Evolutionary conservation across 2,329 filamentous ascomycete genomes (phyloP).

Genomic region (Dothidotthia symphoricarpi): DNA sequence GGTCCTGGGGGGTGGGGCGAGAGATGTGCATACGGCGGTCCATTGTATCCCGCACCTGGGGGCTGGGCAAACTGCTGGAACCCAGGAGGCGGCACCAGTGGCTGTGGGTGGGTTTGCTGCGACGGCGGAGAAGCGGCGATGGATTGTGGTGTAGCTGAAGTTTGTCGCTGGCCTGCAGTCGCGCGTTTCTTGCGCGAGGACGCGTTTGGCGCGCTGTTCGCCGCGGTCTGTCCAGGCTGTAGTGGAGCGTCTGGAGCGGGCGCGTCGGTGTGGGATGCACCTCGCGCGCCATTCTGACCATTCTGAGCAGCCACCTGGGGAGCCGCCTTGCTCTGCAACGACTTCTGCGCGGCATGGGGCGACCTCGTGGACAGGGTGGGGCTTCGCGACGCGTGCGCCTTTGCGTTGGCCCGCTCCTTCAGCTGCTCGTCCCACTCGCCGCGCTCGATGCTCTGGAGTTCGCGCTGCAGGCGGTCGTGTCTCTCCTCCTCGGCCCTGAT

Average conservation of each 20-base stretch:
- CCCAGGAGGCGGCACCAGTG: slow-evolving; percentile 16
- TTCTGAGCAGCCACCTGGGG: slow-evolving; percentile 11
- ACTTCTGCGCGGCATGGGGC: slow-evolving; percentile 24
- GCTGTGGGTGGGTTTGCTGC: slow-evolving; percentile 15
- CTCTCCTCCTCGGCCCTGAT: slow-evolving; percentile 72
- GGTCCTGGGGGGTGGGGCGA: slow-evolving; percentile 40
- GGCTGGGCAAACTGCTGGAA: slow-evolving; percentile 21
- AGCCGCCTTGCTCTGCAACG: slow-evolving; percentile 9
- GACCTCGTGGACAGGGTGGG: slow-evolving; percentile 27
- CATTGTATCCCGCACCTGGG: slow-evolving; percentile 32
- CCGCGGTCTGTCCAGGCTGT: slow-evolving; percentile 7
- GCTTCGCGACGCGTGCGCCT: slow-evolving; percentile 21
- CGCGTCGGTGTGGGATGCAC: no score
- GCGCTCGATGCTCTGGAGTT: slow-evolving; percentile 68
- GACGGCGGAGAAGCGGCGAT: slow-evolving; percentile 10
- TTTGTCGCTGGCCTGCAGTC: slow-evolving; percentile 12
- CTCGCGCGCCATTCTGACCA: no score
- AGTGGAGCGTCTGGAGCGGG: slow-evolving; percentile 11
- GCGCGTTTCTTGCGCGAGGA: slow-evolving; percentile 32
- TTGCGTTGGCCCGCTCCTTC: slow-evolving; percentile 24
- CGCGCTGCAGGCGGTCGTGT: slow-evolving; percentile 62
- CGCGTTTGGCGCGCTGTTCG: slow-evolving; percentile 11
- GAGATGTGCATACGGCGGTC: slow-evolving; percentile 35
- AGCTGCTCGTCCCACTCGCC: slow-evolving; percentile 53
- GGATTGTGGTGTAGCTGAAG: slow-evolving; percentile 21